A percentile compares a stretch with the other conserved stretches of the same genome.
These are phyloP conservation scores for Puccinia horiana DNA, from an alignment of 1,284 basidiomycete genomes.

Conservation along the genomic window DNA sequence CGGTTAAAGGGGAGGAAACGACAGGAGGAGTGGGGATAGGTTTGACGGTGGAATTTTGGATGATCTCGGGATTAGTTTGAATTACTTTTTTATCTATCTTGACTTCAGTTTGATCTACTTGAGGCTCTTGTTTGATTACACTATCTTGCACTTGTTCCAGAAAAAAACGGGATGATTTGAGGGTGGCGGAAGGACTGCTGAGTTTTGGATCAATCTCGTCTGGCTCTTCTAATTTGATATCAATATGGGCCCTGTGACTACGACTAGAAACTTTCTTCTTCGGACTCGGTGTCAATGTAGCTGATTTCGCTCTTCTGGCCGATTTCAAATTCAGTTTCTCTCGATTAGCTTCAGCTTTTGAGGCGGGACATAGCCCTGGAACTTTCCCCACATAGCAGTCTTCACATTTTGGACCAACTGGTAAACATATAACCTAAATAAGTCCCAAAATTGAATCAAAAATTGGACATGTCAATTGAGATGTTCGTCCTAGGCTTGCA, in stretches of 20 bases:
- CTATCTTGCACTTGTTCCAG: background rate
- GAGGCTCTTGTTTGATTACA: background rate
- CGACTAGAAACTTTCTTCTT: constrained; percentile 8
- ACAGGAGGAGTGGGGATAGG: background rate
- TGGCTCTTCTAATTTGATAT: constrained; percentile 19
- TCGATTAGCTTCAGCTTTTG: constrained; percentile 43
- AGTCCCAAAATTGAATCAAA: background rate
- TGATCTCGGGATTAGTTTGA: background rate
- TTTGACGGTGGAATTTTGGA: background rate
- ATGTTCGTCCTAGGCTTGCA: background rate
- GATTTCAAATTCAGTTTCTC: background rate
- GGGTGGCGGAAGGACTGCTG: background rate
- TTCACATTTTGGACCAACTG: constrained; percentile 79
- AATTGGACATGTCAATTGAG: constrained; percentile 12
- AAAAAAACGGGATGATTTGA: constrained; percentile 18
- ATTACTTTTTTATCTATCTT: background rate
- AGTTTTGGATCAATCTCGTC: background rate
- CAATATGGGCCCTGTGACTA: background rate
- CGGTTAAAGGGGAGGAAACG: constrained; percentile 24
- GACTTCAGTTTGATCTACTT: background rate
- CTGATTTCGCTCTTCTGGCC: background rate
- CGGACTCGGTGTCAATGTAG: background rate
- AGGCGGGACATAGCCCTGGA: constrained; percentile 60
- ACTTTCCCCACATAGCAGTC: constrained; percentile 64
- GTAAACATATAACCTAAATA: constrained; percentile 72